Evolutionary conservation across 768 basidiomycete species (phyloP).

Genomic region (Boletus bicolor): DNA sequence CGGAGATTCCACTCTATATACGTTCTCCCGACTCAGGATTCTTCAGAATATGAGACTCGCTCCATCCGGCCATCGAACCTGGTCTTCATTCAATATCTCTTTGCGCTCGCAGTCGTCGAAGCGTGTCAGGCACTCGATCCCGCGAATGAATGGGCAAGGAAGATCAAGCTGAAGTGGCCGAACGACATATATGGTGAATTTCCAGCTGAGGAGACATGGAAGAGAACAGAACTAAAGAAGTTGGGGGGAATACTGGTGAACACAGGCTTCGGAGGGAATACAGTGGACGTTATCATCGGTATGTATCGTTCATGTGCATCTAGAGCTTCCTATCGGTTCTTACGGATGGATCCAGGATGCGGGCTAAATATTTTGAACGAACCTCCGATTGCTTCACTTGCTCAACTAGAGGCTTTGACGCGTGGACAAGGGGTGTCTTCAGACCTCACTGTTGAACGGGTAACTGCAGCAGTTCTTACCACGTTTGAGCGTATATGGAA

Average conservation of each 20-base stretch:
- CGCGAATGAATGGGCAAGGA: slow-evolving; percentile 42
- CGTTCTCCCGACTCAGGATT: neutral
- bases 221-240: slow-evolving; percentile 56
- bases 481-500: slow-evolving; percentile 81
- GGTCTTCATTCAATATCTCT: slow-evolving; percentile 93
- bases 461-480: slow-evolving; percentile 69
- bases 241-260: slow-evolving; percentile 92
- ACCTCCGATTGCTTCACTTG: slow-evolving; percentile 78
- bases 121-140: slow-evolving; percentile 65
- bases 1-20: neutral
- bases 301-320: slow-evolving; percentile 22
- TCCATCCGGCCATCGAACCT: slow-evolving; percentile 48
- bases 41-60: slow-evolving; percentile 1
- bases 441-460: slow-evolving; percentile 64
- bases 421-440: neutral
- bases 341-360: slow-evolving; percentile 54
- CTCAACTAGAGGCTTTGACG: slow-evolving; percentile 53
- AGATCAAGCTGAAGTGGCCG: slow-evolving; percentile 90
- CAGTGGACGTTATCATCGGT: slow-evolving; percentile 82
- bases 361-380: slow-evolving; percentile 85
- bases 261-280: slow-evolving; percentile 71
- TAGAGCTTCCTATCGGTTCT: neutral
- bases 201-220: slow-evolving; percentile 34
- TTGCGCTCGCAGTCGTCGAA: slow-evolving; percentile 84
- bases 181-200: slow-evolving; percentile 87